These are phyloP conservation scores for Gynostemma pentaphyllum DNA, from an alignment of 306 rosid genomes.

Conservation along the genomic window DNA sequence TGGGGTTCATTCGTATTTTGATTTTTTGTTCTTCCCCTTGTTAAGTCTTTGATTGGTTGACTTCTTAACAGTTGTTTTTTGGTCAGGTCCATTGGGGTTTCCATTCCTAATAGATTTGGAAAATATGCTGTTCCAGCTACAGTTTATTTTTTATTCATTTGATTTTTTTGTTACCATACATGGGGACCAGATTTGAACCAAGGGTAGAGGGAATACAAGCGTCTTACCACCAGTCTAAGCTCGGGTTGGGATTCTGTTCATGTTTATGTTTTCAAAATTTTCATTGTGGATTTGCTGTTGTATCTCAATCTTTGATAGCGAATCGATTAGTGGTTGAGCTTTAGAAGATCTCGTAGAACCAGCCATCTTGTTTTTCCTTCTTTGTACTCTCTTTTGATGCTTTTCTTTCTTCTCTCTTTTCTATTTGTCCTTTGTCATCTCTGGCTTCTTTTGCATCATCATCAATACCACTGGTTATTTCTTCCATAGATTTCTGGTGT, in stretches of 20 bases:
- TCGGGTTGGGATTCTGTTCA: too few relatives aligned
- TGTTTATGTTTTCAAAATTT: background rate
- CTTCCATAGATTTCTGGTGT: conserved; percentile 20
- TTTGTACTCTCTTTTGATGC: background rate
- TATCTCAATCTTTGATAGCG: background rate
- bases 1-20: background rate
- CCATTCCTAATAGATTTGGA: background rate
- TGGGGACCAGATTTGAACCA: too few relatives aligned
- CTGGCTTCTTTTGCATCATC: conserved; percentile 4
- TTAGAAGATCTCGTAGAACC: background rate
- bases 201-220: too few relatives aligned
- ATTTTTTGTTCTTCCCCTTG: background rate
- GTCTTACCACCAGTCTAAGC: too few relatives aligned
- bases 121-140: background rate
- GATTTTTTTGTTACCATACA: too few relatives aligned
- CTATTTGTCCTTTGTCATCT: background rate
- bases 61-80: background rate
- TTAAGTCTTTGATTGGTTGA: background rate
- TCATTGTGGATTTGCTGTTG: background rate
- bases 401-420: background rate
- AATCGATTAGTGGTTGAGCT: background rate
- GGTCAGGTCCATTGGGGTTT: background rate
- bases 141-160: too few relatives aligned
- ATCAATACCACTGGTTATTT: conserved; percentile 4
- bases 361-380: background rate